These are phyloP conservation scores for Sporothrix sp. DNA, from an alignment of 2,329 filamentous ascomycete species.

Conservation along the genomic window DNA sequence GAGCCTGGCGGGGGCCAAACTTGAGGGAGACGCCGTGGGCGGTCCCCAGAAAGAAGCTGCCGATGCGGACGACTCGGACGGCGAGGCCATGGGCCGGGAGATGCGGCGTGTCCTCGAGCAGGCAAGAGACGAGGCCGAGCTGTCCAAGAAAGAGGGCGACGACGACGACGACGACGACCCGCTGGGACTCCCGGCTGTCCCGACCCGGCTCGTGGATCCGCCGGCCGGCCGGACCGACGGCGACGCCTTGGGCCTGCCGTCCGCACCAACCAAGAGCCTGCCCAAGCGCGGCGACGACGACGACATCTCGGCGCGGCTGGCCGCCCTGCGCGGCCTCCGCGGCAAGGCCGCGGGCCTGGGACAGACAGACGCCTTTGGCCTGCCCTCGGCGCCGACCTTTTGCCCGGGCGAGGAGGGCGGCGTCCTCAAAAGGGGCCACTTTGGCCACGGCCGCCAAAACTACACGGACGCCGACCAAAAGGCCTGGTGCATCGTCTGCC, in stretches of 20 bases:
- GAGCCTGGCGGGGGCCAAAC: slow-evolving; percentile 22
- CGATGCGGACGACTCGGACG: slow-evolving; percentile 38
- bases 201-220: slow-evolving; percentile 33
- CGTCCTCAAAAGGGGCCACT: background rate
- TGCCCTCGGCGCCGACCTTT: slow-evolving; percentile 43
- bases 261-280: background rate
- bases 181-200: slow-evolving; percentile 38
- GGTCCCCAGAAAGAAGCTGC: slow-evolving; percentile 1
- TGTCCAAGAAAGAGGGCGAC: slow-evolving; percentile 20
- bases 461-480: slow-evolving; percentile 63
- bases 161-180: slow-evolving; percentile 15
- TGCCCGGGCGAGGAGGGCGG: slow-evolving; percentile 32
- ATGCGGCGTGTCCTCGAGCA: slow-evolving; percentile 36
- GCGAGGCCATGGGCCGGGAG: slow-evolving; percentile 37
- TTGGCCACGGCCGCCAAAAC: slow-evolving; percentile 27
- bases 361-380: slow-evolving; percentile 28
- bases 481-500: slow-evolving; percentile 74
- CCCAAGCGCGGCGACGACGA: slow-evolving; percentile 28
- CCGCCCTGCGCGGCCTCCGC: slow-evolving; percentile 35
- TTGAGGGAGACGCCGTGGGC: background rate
- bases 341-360: slow-evolving; percentile 18
- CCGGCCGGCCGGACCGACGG: slow-evolving; percentile 6
- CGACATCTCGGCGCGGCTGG: slow-evolving; percentile 43
- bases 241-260: background rate
- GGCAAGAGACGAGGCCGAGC: slow-evolving; percentile 36